Conservation (phyloP, 768 basidiomycete genomes). For the Pilatotrama ljubarskyi region DNA sequence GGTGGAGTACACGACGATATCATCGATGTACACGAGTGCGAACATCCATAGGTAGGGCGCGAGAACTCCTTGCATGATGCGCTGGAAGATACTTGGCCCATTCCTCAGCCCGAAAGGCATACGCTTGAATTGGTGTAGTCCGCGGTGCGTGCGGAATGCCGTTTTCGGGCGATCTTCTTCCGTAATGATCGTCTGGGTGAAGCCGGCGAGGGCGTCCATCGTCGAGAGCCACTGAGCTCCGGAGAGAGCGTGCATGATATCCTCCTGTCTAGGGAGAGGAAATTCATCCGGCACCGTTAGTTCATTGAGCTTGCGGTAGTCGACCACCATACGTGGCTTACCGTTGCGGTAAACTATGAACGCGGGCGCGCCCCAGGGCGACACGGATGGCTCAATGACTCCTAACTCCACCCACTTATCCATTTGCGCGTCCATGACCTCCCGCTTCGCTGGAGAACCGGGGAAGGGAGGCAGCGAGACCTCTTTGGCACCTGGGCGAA, state of each 20-base stretch:
- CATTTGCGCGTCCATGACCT: constrained; percentile 19
- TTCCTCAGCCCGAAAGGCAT: constrained; percentile 41
- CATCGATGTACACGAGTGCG: constrained; percentile 9
- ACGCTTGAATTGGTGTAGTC: constrained; percentile 41
- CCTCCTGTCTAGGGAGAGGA: constrained; percentile 22
- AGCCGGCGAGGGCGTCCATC: constrained; percentile 40
- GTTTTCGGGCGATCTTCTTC: constrained; percentile 34
- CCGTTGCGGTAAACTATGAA: constrained; percentile 39
- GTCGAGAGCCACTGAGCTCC: constrained; percentile 33
- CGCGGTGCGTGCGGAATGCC: constrained; percentile 41
- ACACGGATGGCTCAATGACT: constrained; percentile 42
- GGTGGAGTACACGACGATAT: constrained; percentile 14
- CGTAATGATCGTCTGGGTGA: constrained; percentile 39
- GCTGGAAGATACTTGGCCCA: constrained; percentile 41
- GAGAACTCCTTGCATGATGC: constrained; percentile 34
- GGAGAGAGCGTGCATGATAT: constrained; percentile 27
- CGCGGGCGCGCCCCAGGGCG: constrained; percentile 38
- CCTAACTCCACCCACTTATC: constrained; percentile 28
- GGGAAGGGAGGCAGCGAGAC: constrained; percentile 24
- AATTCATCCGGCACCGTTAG: constrained; percentile 26
- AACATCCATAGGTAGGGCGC: not conserved
- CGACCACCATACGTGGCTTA: constrained; percentile 39
- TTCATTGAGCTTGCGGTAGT: constrained; percentile 34
- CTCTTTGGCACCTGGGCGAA: constrained; percentile 19
- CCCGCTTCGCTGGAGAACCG: constrained; percentile 24